Evolutionary conservation across 2,329 filamentous ascomycete genomes (phyloP).

Genomic region (Aspergillus clavatus): DNA sequence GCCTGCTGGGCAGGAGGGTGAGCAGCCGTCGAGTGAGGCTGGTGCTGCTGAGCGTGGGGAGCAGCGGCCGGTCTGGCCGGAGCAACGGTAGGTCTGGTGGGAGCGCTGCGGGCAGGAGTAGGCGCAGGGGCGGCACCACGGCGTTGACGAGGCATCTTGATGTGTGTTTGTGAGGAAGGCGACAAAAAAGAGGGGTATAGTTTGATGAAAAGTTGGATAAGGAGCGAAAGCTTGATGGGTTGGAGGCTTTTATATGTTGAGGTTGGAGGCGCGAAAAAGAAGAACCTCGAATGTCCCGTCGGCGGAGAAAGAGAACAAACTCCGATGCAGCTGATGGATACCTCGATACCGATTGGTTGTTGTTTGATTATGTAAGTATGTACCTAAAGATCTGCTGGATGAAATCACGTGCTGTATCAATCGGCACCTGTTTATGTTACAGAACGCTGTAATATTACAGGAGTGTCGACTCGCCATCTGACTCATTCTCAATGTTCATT

Average conservation of each 20-base stretch:
- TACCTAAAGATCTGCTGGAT: no score
- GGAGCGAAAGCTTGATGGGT: conserved; percentile 7
- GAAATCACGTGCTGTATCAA: not conserved
- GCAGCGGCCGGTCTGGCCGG: conserved; percentile 52
- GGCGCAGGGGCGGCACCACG: conserved; percentile 54
- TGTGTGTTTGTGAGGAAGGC: conserved; percentile 13
- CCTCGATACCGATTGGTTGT: not conserved
- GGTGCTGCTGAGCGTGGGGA: conserved; percentile 53
- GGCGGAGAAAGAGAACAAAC: conserved; percentile 23
- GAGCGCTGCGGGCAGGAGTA: conserved; percentile 52
- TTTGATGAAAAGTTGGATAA: conserved; percentile 9
- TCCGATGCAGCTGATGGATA: conserved; percentile 17
- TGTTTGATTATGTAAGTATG: not conserved
- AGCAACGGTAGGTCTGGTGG: conserved; percentile 61
- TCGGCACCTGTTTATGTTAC: not conserved
- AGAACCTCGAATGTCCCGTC: conserved; percentile 19
- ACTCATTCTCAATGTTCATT: no score
- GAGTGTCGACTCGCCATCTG: not conserved
- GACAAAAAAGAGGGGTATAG: conserved; percentile 23
- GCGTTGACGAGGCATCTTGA: conserved; percentile 72
- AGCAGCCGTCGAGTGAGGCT: conserved; percentile 65
- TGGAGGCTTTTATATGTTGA: conserved; percentile 11
- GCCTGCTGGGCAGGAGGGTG: conserved; percentile 47
- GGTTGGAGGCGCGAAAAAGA: conserved; percentile 10
- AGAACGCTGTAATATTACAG: not conserved